phyloP scores from a whole-genome alignment of 257 asterid species.

The Scutellaria galericulata region DNA sequence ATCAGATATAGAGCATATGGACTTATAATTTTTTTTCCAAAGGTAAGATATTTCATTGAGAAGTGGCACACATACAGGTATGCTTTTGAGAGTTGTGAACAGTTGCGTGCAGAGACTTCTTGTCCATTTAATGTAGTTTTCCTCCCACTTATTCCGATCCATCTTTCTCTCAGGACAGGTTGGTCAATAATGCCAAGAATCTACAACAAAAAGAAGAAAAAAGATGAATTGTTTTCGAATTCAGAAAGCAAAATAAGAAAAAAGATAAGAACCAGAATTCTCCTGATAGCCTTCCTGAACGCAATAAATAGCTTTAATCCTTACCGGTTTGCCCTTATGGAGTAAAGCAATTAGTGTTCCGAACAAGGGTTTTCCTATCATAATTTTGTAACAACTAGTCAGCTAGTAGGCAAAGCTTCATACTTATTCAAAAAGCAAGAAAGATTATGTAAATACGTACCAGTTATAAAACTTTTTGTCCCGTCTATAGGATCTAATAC shows the following conservation, averaged over 20 bases:
- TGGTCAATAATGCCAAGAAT: conserved; percentile 95
- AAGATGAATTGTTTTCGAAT: neutral
- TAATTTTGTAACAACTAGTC: conserved; percentile 18
- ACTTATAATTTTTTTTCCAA: neutral
- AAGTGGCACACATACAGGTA: conserved; percentile 63
- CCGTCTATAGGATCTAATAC: conserved; percentile 98
- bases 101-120: conserved; percentile 72
- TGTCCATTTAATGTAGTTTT: conserved; percentile 79
- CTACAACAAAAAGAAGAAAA: conserved; percentile 44
- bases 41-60: neutral
- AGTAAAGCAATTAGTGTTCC: conserved; percentile 92
- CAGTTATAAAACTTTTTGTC: conserved; percentile 95
- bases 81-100: conserved; percentile 83
- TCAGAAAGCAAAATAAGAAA: conserved; percentile 15
- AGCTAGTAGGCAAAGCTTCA: conserved; percentile 27
- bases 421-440: neutral
- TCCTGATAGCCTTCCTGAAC: conserved; percentile 30
- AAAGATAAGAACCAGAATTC: conserved; percentile 17
- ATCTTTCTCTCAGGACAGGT: conserved; percentile 92
- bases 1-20: neutral
- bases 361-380: conserved; percentile 87
- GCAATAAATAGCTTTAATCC: conserved; percentile 37
- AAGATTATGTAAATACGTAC: conserved; percentile 40
- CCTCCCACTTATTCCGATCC: conserved; percentile 83
- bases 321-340: conserved; percentile 89